Evolutionary conservation across 305 asterid genomes (phyloP).

Genomic region (Solanum hybrid): DNA sequence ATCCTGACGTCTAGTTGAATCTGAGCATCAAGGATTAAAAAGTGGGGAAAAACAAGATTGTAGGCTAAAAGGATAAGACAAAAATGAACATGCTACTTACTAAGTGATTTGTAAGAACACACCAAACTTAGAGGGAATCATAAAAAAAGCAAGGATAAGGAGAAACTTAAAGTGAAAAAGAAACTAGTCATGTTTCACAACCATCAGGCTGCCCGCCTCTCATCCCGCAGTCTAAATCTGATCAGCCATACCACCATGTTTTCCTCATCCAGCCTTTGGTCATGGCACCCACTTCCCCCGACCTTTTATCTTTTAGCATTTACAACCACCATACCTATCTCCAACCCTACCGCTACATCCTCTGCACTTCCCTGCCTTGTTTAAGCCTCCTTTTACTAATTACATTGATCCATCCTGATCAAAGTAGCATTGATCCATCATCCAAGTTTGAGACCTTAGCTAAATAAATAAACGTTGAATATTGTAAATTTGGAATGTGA

Average conservation of each 20-base stretch:
- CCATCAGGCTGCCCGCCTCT: neutral
- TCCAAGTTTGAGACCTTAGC: neutral
- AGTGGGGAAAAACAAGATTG: neutral
- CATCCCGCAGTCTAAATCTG: neutral
- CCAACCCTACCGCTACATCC: neutral
- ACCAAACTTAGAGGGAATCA: neutral
- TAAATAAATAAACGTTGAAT: neutral
- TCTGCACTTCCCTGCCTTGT: neutral
- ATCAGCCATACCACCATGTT: neutral
- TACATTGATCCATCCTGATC: neutral
- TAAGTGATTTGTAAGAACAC: neutral
- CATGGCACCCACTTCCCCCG: neutral
- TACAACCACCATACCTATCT: neutral
- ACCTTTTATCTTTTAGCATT: neutral
- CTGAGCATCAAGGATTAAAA: neutral
- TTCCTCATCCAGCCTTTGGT: neutral
- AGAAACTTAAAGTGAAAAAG: neutral
- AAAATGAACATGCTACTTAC: neutral
- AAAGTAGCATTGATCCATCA: neutral
- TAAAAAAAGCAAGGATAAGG: neutral
- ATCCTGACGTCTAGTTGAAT: neutral
- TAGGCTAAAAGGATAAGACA: neutral
- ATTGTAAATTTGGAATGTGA: neutral
- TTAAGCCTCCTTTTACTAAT: neutral
- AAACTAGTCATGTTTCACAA: neutral